Percentiles rank a stretch among this genome's conserved stretches.
Conservation (phyloP, 768 basidiomycete genomes). For the Exidia glandulosa region DNA sequence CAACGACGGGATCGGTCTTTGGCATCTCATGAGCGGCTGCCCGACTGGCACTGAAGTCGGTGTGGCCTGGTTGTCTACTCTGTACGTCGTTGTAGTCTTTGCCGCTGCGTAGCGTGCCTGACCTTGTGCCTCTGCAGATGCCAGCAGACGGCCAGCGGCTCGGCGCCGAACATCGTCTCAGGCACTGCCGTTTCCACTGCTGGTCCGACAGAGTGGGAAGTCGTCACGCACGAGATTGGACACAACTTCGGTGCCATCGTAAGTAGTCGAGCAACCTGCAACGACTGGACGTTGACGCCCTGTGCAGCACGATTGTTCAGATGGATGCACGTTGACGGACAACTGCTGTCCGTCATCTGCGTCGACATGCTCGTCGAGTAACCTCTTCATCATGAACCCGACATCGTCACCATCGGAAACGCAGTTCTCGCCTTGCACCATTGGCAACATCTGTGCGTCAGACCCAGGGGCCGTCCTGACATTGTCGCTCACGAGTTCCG, state of each 20-base stretch:
- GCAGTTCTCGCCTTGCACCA: constrained; percentile 62
- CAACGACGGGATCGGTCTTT: constrained; percentile 67
- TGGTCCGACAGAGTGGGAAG: constrained; percentile 71
- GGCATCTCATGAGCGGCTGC: constrained; percentile 83
- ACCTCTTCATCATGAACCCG: constrained; percentile 74
- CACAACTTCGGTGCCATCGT: constrained; percentile 88
- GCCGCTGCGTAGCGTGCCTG: neutral
- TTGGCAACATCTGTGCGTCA: constrained; percentile 74
- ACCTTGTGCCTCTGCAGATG: constrained; percentile 28
- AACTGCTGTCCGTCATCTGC: constrained; percentile 62
- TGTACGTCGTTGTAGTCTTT: constrained; percentile 31
- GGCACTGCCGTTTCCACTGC: constrained; percentile 77
- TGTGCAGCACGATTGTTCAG: constrained; percentile 44
- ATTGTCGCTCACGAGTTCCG: constrained; percentile 34
- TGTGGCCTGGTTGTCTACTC: constrained; percentile 78
- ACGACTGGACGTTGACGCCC: constrained; percentile 5
- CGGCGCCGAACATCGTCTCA: constrained; percentile 43
- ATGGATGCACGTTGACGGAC: constrained; percentile 45
- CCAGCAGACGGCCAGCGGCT: constrained; percentile 39
- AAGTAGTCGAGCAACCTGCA: constrained; percentile 21
- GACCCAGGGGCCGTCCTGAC: constrained; percentile 1
- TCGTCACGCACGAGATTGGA: constrained; percentile 72
- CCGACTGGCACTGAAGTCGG: constrained; percentile 74
- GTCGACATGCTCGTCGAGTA: constrained; percentile 34
- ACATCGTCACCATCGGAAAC: constrained; percentile 53